Conservation (phyloP, 2,329 filamentous ascomycete species). For the Hypoxylon sp. region DNA sequence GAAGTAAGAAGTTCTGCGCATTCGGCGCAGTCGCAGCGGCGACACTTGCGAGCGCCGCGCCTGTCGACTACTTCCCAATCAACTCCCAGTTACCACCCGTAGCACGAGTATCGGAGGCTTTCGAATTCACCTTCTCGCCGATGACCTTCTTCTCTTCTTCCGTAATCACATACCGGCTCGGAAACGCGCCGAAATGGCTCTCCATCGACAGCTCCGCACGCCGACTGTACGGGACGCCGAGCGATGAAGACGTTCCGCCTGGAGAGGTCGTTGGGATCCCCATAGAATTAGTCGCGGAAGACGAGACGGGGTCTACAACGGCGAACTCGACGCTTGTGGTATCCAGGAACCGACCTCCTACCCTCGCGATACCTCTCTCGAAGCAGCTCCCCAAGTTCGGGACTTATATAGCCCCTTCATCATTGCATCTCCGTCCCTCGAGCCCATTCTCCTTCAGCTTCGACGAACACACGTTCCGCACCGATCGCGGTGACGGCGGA, state of each 20-base stretch:
- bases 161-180: slow-evolving; percentile 76
- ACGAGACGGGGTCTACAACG: slow-evolving; percentile 73
- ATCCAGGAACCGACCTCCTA: slow-evolving; percentile 69
- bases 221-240: slow-evolving; percentile 80
- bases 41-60: slow-evolving; percentile 56
- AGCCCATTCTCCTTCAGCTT: slow-evolving; percentile 69
- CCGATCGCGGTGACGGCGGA: slow-evolving; percentile 57
- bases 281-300: slow-evolving; percentile 79
- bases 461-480: slow-evolving; percentile 73
- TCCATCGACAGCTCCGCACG: slow-evolving; percentile 75
- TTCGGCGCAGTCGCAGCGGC: slow-evolving; percentile 40
- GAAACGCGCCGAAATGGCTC: slow-evolving; percentile 79
- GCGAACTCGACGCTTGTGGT: slow-evolving; percentile 81
- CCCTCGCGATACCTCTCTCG: slow-evolving; percentile 69
- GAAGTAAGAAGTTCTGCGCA: slow-evolving; percentile 35
- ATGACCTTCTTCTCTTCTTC: slow-evolving; percentile 79
- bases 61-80: slow-evolving; percentile 76
- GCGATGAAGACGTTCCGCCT: slow-evolving; percentile 62
- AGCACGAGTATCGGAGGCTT: slow-evolving; percentile 76
- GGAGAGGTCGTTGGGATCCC: slow-evolving; percentile 70
- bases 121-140: slow-evolving; percentile 79
- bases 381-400: slow-evolving; percentile 72
- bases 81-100: slow-evolving; percentile 89
- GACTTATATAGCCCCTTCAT: slow-evolving; percentile 71
- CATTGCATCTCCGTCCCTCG: slow-evolving; percentile 70